phyloP scores from a whole-genome alignment of 495 filamentous ascomycete species.

The Daldinia loculata region DNA sequence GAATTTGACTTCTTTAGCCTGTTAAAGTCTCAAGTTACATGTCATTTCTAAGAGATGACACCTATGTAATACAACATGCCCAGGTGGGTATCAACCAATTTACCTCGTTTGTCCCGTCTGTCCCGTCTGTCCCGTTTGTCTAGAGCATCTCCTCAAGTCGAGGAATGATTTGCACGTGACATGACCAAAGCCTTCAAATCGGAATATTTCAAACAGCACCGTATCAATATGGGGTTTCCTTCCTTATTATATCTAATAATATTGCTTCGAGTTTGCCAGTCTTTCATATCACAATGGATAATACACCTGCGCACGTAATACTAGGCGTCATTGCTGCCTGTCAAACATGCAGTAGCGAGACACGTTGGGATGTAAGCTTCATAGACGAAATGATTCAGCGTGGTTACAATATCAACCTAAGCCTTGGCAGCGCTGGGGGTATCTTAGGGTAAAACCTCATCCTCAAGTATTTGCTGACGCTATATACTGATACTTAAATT shows the following conservation, averaged over 20 bases:
- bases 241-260: not conserved
- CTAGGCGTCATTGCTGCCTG: not conserved
- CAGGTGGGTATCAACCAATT: no score
- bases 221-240: not conserved
- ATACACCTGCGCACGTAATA: not conserved
- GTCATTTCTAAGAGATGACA: no score
- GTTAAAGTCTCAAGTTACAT: no score
- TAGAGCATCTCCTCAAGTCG: no score
- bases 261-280: not conserved
- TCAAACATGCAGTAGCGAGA: not conserved
- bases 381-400: not conserved
- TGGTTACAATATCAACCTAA: not conserved
- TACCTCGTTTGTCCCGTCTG: no score
- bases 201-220: not conserved
- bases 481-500: not conserved
- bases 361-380: not conserved
- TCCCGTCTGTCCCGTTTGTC: no score
- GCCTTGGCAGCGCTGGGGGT: not conserved
- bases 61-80: no score
- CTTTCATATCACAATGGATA: not conserved
- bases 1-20: no score
- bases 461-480: not conserved
- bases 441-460: not conserved
- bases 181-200: not conserved
- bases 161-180: not conserved